phyloP scores from a whole-genome alignment of 768 basidiomycete species.

The Lactifluus pinguis region DNA sequence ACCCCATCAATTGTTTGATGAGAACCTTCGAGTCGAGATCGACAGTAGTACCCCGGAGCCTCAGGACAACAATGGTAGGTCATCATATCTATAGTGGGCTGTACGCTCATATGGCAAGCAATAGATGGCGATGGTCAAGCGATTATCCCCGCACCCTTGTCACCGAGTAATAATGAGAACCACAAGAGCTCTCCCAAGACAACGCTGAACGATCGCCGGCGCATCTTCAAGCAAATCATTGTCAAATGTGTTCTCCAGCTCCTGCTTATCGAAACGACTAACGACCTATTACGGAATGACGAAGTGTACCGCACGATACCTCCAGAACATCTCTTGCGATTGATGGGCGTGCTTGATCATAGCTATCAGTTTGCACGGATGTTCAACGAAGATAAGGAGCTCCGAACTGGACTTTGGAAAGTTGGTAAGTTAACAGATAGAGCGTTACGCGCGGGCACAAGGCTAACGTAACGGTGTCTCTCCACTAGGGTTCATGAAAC shows the following conservation, averaged over 20 bases:
- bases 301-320: conserved; percentile 91
- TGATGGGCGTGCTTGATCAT: conserved; percentile 95
- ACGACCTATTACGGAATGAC: conserved; percentile 87
- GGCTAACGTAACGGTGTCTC: not conserved
- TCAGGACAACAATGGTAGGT: conserved; percentile 35
- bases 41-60: conserved; percentile 49
- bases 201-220: conserved; percentile 63
- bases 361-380: conserved; percentile 95
- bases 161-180: conserved; percentile 52
- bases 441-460: not conserved
- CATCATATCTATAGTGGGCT: not conserved
- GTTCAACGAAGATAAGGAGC: conserved; percentile 98
- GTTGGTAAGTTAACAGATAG: conserved; percentile 60
- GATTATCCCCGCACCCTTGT: conserved; percentile 83
- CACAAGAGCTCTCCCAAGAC: conserved; percentile 39
- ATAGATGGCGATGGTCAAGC: conserved; percentile 56
- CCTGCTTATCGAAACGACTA: conserved; percentile 93
- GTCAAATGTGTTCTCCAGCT: conserved; percentile 98
- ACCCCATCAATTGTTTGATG: conserved; percentile 94
- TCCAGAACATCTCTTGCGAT: conserved; percentile 80
- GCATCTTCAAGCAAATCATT: conserved; percentile 96
- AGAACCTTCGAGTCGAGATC: conserved; percentile 77
- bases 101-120: conserved; percentile 9
- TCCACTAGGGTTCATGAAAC: conserved; percentile 94
- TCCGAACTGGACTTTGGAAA: conserved; percentile 97